These are phyloP conservation scores for Amaranthus tricolor DNA, from an alignment of 179 eudicot species.

Conservation along the genomic window DNA sequence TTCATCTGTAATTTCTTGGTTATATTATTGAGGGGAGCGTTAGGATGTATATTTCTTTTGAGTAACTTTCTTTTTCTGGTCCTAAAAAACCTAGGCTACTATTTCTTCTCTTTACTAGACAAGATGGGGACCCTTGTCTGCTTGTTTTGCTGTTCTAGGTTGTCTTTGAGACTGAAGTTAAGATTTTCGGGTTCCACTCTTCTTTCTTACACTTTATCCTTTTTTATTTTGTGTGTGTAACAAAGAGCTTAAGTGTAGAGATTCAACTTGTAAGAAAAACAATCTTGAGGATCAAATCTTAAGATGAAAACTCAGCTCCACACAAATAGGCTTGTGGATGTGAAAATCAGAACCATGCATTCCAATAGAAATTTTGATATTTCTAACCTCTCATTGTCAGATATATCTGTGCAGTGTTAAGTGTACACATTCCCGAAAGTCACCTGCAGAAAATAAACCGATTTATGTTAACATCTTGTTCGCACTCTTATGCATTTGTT, in stretches of 20 bases:
- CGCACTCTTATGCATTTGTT: neutral
- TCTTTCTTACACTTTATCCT: neutral
- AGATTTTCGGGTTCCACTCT: neutral
- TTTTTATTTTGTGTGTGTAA: neutral
- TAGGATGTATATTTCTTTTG: constrained; percentile 30
- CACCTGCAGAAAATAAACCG: neutral
- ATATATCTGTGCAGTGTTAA: neutral
- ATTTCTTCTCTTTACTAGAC: constrained; percentile 50
- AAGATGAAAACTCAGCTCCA: constrained; percentile 39
- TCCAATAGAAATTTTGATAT: constrained; percentile 34
- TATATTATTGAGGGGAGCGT: constrained; percentile 22
- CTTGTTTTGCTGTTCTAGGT: constrained; percentile 44
- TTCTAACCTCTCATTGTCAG: constrained; percentile 15
- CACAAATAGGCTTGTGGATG: constrained; percentile 43
- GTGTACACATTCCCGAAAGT: constrained; percentile 3
- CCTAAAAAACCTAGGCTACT: constrained; percentile 28
- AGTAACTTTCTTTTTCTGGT: constrained; percentile 42
- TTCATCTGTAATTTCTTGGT: constrained; percentile 17
- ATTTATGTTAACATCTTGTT: neutral
- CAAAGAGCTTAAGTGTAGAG: neutral
- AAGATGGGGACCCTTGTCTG: constrained; percentile 54
- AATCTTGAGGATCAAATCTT: constrained; percentile 17
- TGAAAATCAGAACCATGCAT: constrained; percentile 32
- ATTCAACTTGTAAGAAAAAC: constrained; percentile 1
- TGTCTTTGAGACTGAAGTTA: constrained; percentile 16